Base-by-base conservation (phyloP, 1,284 basidiomycete species). In the Farysia itapuensis region DNA sequence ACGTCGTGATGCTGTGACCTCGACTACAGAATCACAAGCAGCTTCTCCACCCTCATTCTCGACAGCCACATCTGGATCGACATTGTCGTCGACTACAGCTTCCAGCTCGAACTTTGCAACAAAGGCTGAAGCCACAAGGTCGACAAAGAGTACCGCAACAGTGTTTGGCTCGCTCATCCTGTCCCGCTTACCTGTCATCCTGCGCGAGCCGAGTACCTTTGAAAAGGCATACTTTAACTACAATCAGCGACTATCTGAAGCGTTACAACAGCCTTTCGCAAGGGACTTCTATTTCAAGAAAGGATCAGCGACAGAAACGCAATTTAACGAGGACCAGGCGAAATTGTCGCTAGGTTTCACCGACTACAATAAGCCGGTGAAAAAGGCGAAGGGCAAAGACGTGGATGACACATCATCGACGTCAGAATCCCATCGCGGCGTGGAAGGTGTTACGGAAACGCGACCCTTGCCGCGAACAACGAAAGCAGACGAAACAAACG, bases 211-310 rank as follows among this genome's bases (percentile, higher is more conserved):
- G 0, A 85, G 84, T 6, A 80, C 82, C 2, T 87, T 96, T 69
- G 93, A 94, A 79, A 80, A 82, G 64, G 85, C 90, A 11, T 95
- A 90, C 79, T 87, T 89, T 79, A 81, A 84, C 39, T 95, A 95
- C 82, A 89, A 92, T 74, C 82, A 84, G 9, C 84, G 86, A 41
- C 84, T 97, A 59, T 84, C 86, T 59, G 86, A 89, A 64, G 87
- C 90, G 5, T 80, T 96, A 31, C 86, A 88, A 73, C 91, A 92
- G 72, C 92, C 93, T 0, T 86, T 91, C 77, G 87, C 90, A 14
- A 83, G 85, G 45, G 86, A 90, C 32, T 94, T 95, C 78, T 97
- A 95, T 81, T 97, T 96, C 82, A 93, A 93, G 78, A 85, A 86
- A 49, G 93, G 92, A 1, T 90, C 90, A 0, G 82, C 90, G 3